These are phyloP conservation scores for Cornus florida DNA, from an alignment of 148 eudicot genomes.

Conservation along the genomic window DNA sequence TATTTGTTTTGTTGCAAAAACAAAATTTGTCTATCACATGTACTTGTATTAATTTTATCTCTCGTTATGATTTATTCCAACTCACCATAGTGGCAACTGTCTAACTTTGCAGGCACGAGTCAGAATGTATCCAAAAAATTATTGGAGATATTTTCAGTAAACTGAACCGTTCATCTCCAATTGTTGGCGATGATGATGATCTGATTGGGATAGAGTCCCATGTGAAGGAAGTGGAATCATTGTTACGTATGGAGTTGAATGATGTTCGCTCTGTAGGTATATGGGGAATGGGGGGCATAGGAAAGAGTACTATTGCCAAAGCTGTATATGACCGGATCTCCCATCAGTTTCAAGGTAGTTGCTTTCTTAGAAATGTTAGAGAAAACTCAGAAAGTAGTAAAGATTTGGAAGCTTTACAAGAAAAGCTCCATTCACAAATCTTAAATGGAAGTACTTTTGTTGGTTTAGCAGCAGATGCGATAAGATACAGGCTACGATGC, in stretches of 20 bases:
- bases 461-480: neutral
- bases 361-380: conserved; percentile 12
- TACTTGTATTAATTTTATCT: too few species aligned
- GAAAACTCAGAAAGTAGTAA: neutral
- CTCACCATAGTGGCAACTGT: neutral
- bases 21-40: too few species aligned
- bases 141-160: neutral
- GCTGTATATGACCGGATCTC: conserved; percentile 3
- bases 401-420: neutral
- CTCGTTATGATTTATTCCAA: too few species aligned
- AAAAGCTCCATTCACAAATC: neutral
- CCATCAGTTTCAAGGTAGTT: neutral
- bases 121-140: conserved; percentile 3
- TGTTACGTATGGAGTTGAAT: neutral
- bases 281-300: conserved; percentile 15
- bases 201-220: conserved; percentile 10
- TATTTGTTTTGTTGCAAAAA: too few species aligned
- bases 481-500: neutral
- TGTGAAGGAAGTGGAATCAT: neutral
- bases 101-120: neutral
- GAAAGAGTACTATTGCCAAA: conserved; percentile 8
- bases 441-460: too few species aligned
- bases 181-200: too few species aligned
- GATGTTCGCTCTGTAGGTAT: conserved; percentile 2
- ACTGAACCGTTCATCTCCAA: neutral